Percentiles rank a stretch among this genome's conserved stretches.
These are phyloP conservation scores for Populus nigra DNA, from an alignment of 345 rosid genomes.

Conservation along the genomic window DNA sequence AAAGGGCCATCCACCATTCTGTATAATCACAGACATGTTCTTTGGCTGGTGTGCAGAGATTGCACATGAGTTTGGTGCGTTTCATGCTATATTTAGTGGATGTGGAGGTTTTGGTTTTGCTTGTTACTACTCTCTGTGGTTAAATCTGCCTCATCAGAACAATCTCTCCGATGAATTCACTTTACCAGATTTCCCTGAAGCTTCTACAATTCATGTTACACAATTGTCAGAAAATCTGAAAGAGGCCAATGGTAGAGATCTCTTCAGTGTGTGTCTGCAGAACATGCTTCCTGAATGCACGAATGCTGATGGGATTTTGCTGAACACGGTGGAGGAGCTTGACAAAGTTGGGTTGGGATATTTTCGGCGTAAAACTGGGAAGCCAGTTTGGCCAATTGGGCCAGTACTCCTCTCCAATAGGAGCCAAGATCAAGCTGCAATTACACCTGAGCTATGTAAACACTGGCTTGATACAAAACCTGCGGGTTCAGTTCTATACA, in stretches of 20 bases:
- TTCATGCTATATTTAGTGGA: slow-evolving; percentile 47
- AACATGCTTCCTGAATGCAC: slow-evolving; percentile 43
- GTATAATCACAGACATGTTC: slow-evolving; percentile 55
- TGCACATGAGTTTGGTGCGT: slow-evolving; percentile 51
- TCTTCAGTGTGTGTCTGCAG: slow-evolving; percentile 43
- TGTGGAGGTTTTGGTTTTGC: slow-evolving; percentile 55
- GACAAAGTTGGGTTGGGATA: slow-evolving; percentile 50
- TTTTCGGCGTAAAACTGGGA: slow-evolving; percentile 41
- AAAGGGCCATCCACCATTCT: slow-evolving; percentile 26
- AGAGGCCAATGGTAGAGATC: slow-evolving; percentile 51
- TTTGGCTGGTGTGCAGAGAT: slow-evolving; percentile 62
- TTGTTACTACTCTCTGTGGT: slow-evolving; percentile 59
- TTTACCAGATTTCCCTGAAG: slow-evolving; percentile 55
- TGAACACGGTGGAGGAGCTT: slow-evolving; percentile 62
- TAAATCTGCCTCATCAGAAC: slow-evolving; percentile 36
- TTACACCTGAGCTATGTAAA: slow-evolving; percentile 23
- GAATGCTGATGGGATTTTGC: slow-evolving; percentile 48
- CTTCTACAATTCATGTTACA: slow-evolving; percentile 40
- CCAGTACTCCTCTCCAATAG: slow-evolving; percentile 50
- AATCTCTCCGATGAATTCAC: slow-evolving; percentile 35
- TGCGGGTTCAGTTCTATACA: slow-evolving; percentile 49
- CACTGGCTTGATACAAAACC: slow-evolving; percentile 68
- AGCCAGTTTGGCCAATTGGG: slow-evolving; percentile 56
- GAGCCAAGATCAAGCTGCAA: slow-evolving; percentile 9
- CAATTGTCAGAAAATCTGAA: slow-evolving; percentile 44